Percentiles rank a stretch among this genome's conserved stretches.
Evolutionary conservation across 2,329 filamentous ascomycete genomes (phyloP).

Genomic region (Coniochaeta ligniaria): DNA sequence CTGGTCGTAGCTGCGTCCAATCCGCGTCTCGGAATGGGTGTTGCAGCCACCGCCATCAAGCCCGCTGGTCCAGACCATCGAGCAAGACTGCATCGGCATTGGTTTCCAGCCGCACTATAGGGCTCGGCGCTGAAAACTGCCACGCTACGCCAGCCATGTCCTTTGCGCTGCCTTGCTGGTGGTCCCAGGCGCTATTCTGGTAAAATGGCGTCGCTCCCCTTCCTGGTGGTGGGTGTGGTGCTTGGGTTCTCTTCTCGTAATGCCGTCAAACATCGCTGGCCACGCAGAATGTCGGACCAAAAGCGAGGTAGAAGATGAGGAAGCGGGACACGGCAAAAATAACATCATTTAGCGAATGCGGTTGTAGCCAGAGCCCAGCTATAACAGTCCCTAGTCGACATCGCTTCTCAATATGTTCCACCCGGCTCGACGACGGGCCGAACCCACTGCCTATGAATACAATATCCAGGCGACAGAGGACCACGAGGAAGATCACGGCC

Average conservation of each 20-base stretch:
- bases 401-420: not conserved
- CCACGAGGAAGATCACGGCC: slow-evolving; percentile 10
- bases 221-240: not conserved
- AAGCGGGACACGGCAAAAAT: not conserved
- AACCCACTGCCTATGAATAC: slow-evolving; percentile 19
- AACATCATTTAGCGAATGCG: not conserved
- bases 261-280: not conserved
- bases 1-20: not conserved
- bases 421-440: slow-evolving; percentile 9
- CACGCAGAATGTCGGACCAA: not conserved
- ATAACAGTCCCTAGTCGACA: not conserved
- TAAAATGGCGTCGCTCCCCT: not conserved
- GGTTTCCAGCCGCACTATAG: not conserved
- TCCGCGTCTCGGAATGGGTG: not conserved
- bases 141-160: not conserved
- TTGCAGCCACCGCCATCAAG: slow-evolving; percentile 1
- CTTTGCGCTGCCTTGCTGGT: not conserved
- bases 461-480: slow-evolving; percentile 22
- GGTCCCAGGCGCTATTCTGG: not conserved
- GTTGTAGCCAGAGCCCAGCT: not conserved
- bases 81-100: not conserved
- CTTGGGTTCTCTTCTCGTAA: not conserved
- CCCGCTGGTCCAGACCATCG: not conserved
- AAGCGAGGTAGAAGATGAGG: not conserved
- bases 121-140: not conserved